These are phyloP conservation scores for Castanea crenata DNA, from an alignment of 306 rosid genomes.

Conservation along the genomic window DNA sequence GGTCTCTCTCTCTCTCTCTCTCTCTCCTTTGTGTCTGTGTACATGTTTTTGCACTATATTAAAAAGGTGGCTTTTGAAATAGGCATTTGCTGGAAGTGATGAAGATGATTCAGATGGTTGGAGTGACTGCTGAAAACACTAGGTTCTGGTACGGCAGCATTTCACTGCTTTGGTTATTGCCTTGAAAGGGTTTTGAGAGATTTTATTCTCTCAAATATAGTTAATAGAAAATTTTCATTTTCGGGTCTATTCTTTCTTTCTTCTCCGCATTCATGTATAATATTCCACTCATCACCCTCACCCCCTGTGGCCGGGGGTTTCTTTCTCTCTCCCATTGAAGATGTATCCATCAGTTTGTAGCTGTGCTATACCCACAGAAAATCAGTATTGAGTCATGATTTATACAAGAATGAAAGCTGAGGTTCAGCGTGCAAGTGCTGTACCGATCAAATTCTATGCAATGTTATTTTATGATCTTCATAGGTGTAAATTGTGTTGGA, in stretches of 20 bases:
- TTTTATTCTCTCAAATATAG: slow-evolving; percentile 8
- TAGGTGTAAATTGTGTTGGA: slow-evolving; percentile 53
- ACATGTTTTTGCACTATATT: slow-evolving; percentile 6
- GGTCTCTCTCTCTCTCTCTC: slow-evolving; percentile 48
- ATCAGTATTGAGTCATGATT: slow-evolving; percentile 25
- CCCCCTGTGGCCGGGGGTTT: background rate
- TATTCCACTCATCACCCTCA: slow-evolving; percentile 17
- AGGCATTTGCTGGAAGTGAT: slow-evolving; percentile 94
- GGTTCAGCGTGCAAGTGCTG: slow-evolving; percentile 38
- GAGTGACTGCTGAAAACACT: slow-evolving; percentile 64
- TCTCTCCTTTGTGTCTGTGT: background rate
- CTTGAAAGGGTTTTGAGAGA: slow-evolving; percentile 18
- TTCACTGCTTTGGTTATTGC: slow-evolving; percentile 6
- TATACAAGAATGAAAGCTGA: slow-evolving; percentile 24
- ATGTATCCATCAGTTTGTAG: slow-evolving; percentile 14
- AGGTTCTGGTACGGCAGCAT: background rate
- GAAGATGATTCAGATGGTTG: slow-evolving; percentile 77
- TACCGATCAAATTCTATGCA: slow-evolving; percentile 26
- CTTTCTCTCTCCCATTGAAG: slow-evolving; percentile 13
- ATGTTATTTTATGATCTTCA: slow-evolving; percentile 24
- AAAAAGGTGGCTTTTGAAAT: slow-evolving; percentile 18
- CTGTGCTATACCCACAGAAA: slow-evolving; percentile 6
- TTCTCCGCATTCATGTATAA: slow-evolving; percentile 36
- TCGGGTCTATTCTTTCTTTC: slow-evolving; percentile 31
- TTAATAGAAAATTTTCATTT: slow-evolving; percentile 18